A percentile compares a stretch with the other conserved stretches of the same genome.
Conservation (phyloP, 495 filamentous ascomycete genomes). For the Penicillium crystallinum region DNA sequence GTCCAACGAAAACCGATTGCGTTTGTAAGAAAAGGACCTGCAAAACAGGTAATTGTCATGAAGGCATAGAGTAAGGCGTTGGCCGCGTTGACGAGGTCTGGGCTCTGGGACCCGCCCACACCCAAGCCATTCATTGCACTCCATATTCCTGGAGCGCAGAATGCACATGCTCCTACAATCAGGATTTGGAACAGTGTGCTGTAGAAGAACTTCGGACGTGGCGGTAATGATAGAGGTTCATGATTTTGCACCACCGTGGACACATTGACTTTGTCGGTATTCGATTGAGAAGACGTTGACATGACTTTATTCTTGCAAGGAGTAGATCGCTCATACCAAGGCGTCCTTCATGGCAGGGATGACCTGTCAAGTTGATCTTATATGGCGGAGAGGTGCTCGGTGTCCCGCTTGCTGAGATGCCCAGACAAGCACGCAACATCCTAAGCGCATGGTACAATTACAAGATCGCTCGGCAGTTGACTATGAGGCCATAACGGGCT, state of each 20-base stretch:
- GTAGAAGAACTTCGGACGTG: conserved; percentile 20
- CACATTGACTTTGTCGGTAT: neutral
- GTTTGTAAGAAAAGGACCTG: conserved; percentile 16
- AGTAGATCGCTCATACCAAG: neutral
- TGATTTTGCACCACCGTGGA: neutral
- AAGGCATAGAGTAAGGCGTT: conserved; percentile 46
- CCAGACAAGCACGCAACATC: conserved; percentile 11
- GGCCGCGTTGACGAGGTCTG: conserved; percentile 51
- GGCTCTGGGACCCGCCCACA: conserved; percentile 49
- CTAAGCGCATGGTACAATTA: conserved; percentile 8
- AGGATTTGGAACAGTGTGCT: conserved; percentile 52
- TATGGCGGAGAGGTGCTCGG: neutral
- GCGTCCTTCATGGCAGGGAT: neutral
- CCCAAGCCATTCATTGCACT: conserved; percentile 52
- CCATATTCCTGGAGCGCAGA: conserved; percentile 56
- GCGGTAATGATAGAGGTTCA: neutral
- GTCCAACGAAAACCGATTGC: conserved; percentile 45
- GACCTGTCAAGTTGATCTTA: neutral
- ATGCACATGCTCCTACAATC: conserved; percentile 48
- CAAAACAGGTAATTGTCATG: conserved; percentile 22
- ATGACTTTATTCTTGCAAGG: neutral
- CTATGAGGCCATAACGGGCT: neutral
- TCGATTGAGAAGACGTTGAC: neutral
- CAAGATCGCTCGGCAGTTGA: neutral
- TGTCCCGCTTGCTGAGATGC: neutral